Percentiles rank a stretch among this genome's conserved stretches.
These are phyloP conservation scores for Rhizopogon vinicolor DNA, from an alignment of 768 basidiomycete genomes.

Conservation along the genomic window DNA sequence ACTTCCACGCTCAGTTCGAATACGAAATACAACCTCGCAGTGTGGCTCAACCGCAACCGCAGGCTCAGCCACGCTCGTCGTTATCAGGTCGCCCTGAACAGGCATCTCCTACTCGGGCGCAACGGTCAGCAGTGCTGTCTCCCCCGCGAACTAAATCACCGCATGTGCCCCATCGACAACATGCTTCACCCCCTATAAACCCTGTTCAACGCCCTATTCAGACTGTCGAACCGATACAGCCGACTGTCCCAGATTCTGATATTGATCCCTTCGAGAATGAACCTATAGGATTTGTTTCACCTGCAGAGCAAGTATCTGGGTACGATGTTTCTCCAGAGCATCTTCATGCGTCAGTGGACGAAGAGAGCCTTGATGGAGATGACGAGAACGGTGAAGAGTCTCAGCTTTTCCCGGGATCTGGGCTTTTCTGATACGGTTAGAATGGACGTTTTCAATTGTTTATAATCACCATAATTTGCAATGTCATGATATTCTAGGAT, in stretches of 20 bases:
- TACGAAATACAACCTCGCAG: constrained; percentile 28
- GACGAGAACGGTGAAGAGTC: constrained; percentile 27
- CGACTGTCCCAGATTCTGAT: constrained; percentile 22
- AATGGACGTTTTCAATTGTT: neutral
- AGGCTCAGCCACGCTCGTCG: constrained; percentile 6
- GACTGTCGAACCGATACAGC: constrained; percentile 10
- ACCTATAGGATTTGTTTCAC: constrained; percentile 15
- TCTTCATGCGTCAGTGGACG: constrained; percentile 22
- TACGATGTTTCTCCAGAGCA: constrained; percentile 17
- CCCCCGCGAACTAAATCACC: neutral
- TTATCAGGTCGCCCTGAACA: constrained; percentile 1
- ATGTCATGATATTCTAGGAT: constrained; percentile 1
- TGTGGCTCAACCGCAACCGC: constrained; percentile 11
- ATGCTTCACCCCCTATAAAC: constrained; percentile 3
- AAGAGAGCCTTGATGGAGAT: constrained; percentile 10
- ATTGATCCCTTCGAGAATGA: constrained; percentile 31
- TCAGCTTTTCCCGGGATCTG: constrained; percentile 40
- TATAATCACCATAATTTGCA: neutral
- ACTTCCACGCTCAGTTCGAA: constrained; percentile 29
- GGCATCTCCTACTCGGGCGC: neutral
- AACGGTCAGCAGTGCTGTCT: neutral
- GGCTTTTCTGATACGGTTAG: constrained; percentile 28
- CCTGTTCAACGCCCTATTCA: constrained; percentile 1
- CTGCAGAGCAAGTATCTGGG: constrained; percentile 5
- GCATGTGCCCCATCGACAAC: constrained; percentile 7